phyloP scores from a whole-genome alignment of 306 rosid species.

The Luffa acutangula region DNA sequence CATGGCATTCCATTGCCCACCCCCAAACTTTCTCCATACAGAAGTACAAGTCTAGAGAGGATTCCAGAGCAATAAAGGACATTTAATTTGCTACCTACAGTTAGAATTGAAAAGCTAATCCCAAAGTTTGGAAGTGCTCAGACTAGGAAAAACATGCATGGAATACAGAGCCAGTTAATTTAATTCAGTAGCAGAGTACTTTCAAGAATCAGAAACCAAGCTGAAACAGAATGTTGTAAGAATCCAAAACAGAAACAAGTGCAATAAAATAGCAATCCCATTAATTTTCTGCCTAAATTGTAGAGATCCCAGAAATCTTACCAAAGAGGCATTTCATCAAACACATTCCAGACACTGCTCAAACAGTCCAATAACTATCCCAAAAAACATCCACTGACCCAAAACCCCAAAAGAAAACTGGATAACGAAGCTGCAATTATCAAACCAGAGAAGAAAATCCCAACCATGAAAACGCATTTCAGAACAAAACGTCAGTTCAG shows the following conservation, averaged over 20 bases:
- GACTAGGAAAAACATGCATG: neutral
- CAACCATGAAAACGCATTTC: neutral
- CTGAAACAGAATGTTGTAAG: neutral
- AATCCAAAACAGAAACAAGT: neutral
- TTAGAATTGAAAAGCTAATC: neutral
- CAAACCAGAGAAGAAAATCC: neutral
- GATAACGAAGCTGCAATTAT: neutral
- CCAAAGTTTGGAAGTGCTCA: neutral
- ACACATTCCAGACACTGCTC: neutral
- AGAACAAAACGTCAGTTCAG: neutral
- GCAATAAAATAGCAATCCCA: neutral
- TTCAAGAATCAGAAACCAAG: neutral
- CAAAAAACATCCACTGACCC: neutral
- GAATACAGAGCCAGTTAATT: neutral
- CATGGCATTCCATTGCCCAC: neutral
- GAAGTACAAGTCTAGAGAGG: neutral
- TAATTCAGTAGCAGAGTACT: neutral
- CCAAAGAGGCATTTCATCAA: constrained; percentile 2
- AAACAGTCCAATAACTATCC: neutral
- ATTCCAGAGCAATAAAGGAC: neutral
- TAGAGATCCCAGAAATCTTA: neutral
- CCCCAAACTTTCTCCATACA: neutral
- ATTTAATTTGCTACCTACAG: neutral
- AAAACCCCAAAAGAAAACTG: neutral
- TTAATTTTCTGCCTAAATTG: neutral